Percentiles rank a stretch among this genome's conserved stretches.
phyloP scores from a whole-genome alignment of 805 yeast genomes.

The Nakazawaea pomicola region DNA sequence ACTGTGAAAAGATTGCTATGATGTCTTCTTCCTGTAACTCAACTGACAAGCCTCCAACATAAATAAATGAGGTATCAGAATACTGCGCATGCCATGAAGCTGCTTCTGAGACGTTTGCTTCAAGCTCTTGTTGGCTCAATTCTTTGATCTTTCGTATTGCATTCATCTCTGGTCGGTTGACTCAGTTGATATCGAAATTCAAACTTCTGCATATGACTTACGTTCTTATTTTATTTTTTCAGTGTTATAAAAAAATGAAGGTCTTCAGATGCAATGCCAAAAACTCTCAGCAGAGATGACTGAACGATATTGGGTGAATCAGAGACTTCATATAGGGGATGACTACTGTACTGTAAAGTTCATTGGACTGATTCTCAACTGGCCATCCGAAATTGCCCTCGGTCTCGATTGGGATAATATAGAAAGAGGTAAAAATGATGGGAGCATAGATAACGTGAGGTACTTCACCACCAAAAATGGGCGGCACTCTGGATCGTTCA shows the following conservation, averaged over 20 bases:
- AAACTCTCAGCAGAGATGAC: neutral
- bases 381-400: slow-evolving; percentile 53
- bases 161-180: slow-evolving; percentile 9
- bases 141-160: slow-evolving; percentile 38
- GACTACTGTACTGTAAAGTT: slow-evolving; percentile 59
- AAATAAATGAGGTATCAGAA: slow-evolving; percentile 68
- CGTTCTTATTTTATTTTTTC: too few relatives aligned
- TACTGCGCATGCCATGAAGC: slow-evolving; percentile 93
- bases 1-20: slow-evolving; percentile 77
- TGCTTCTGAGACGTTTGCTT: slow-evolving; percentile 45
- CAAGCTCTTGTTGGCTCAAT: slow-evolving; percentile 65
- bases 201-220: too few relatives aligned
- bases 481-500: slow-evolving; percentile 56
- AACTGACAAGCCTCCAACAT: slow-evolving; percentile 66
- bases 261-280: slow-evolving; percentile 7
- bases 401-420: slow-evolving; percentile 89
- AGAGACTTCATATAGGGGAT: slow-evolving; percentile 31
- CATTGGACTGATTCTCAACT: slow-evolving; percentile 54
- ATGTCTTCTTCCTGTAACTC: slow-evolving; percentile 73
- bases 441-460: slow-evolving; percentile 43
- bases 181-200: too few relatives aligned
- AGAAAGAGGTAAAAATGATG: slow-evolving; percentile 68
- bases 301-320: slow-evolving; percentile 10
- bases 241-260: too few relatives aligned
- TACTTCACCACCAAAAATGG: slow-evolving; percentile 44